Evolutionary conservation across 495 filamentous ascomycete genomes (phyloP), one percentile per base, ranked within the genome.

Genomic region (Aspergillus diversus): DNA sequence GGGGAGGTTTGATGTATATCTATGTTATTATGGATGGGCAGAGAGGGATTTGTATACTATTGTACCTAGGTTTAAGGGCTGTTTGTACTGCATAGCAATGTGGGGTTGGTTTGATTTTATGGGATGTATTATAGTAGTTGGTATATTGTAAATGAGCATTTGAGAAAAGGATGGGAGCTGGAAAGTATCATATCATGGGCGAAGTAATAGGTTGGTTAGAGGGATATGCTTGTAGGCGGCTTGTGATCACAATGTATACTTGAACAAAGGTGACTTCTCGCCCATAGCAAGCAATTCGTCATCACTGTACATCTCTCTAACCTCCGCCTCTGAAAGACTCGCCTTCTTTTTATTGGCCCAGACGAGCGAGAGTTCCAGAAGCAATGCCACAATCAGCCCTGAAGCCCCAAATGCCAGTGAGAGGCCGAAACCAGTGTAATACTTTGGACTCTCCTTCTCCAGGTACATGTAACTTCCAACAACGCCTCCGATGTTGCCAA

Each of bases 281-380:
- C 79, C 80, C 75, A 81, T 71, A 13, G 74, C 71, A 37, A 78
- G 63, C 54, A 80, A 53, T 59, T 78, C 63, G 13, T 75, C 74
- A 43, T 78, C 71, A 0, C 53, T 70, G 46, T 75, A 80, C 49
- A 56, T 71, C 54, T 63, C 70, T 46, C 68, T 61, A 33, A 75
- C 67, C 57, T 75, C 76, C 27, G 55, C 65, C 65, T 73, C 77
- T 21, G 17, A 59, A 21, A 78, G 42, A 17, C 50, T 60, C 7
- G 12, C 63, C 53, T 73, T 76, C 50, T 55, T 48, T 58, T 49
- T 63, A 56, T 75, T 75, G 21, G 31, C 69, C 55, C 55, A 66
- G 31, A 62, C 33, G 46, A 59, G 69, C 21, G 61, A 68, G 31
- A 67, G 3, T 59, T 74, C 67, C 16, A 73, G 50, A 12, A 66